Conservation (phyloP, 768 basidiomycete genomes). For the Termitomyces heimii region DNA sequence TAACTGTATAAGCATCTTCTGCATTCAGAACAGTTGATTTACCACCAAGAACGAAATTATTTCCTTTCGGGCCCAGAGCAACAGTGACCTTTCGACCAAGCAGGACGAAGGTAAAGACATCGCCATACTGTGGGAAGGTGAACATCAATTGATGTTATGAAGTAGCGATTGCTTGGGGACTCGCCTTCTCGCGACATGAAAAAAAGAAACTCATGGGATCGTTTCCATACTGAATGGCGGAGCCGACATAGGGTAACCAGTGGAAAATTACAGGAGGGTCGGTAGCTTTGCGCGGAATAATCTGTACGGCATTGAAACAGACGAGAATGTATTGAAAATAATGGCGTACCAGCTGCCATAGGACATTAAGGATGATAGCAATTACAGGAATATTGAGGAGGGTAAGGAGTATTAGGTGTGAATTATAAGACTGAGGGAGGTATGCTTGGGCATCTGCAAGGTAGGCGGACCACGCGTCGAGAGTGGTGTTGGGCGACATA, state of each 20-base stretch:
- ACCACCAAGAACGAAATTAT: conserved; percentile 91
- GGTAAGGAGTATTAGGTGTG: conserved; percentile 35
- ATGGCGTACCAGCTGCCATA: conserved; percentile 71
- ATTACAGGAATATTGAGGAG: conserved; percentile 66
- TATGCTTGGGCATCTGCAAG: conserved; percentile 35
- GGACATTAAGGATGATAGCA: conserved; percentile 64
- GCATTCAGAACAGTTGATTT: conserved; percentile 90
- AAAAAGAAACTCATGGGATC: conserved; percentile 90
- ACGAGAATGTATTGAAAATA: neutral
- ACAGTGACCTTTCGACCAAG: conserved; percentile 89
- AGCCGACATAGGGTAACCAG: conserved; percentile 86
- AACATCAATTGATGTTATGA: neutral
- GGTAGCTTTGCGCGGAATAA: conserved; percentile 61
- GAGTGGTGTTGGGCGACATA: conserved; percentile 38
- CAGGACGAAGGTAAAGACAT: conserved; percentile 94
- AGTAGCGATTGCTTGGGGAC: conserved; percentile 3
- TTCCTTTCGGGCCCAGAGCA: conserved; percentile 85
- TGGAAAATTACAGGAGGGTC: conserved; percentile 92
- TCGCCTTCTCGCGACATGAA: conserved; percentile 70
- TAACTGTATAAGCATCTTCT: conserved; percentile 93
- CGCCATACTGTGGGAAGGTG: conserved; percentile 62
- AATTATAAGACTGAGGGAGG: conserved; percentile 26
- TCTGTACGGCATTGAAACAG: conserved; percentile 27
- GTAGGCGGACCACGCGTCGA: conserved; percentile 40
- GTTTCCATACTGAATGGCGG: conserved; percentile 83